Evolutionary conservation across 768 basidiomycete genomes (phyloP), one percentile per base, ranked within the genome.

Genomic region (Stropharia rugosoannulata): DNA sequence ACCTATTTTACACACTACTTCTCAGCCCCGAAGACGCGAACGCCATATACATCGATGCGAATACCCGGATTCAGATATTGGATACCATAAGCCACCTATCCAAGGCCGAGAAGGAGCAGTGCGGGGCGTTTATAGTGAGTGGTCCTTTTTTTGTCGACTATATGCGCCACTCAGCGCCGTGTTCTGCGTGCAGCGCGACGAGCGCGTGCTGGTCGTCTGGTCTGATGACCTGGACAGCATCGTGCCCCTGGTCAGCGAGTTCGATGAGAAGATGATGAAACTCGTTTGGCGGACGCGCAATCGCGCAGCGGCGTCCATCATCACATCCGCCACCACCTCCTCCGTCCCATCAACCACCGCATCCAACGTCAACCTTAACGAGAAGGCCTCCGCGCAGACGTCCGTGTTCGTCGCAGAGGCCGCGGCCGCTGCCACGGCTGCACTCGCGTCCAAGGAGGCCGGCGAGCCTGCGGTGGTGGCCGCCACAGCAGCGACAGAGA

Each of bases 71-170:
- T 50, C 93, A 95, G 70, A 85, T 95, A 54, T 69, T 95, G 22
- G 87, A 90, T 56, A 82, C 82, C 13, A 83, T 95, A 61, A 64
- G 67, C 50, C 78, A 82, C 54, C 74, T 95, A 40, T 82, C 87
- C 5, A 79, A 81, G 39, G 92, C 92, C 6, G 90, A 95, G 66
- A 95, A 94, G 74, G 93, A 95, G 66, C 93, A 95, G 64, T 93
- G 89, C 48, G 93, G 86, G 16, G 93, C 93, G 11, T 95, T 95
- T 67, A 80, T 93, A 51, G 90, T 88, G 68, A 64, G 81, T 77
- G 44, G 46, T 54, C 49, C 19, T 9, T 4, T 22, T 22, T 22
- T 12, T 49, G 54, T 36, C 32, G 50, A 7, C 18, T 43, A 13
- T 41, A 25, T 47, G 19, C 45, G 16, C 43, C 29, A 13, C 25